These are phyloP conservation scores for Nepenthes mirabilis DNA, from an alignment of 148 eudicot species.

Conservation along the genomic window DNA sequence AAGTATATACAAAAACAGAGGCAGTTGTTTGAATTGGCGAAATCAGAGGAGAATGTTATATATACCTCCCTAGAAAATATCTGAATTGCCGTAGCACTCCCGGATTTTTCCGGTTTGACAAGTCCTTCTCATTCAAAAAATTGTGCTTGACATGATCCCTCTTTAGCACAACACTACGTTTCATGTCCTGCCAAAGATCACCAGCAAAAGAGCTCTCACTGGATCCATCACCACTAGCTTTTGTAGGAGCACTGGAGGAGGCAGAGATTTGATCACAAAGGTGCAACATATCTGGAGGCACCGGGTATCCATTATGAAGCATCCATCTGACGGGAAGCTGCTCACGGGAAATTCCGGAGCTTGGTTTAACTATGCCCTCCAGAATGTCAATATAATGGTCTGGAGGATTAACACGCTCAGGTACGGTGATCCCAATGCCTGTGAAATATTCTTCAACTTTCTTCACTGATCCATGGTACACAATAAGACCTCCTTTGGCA, in stretches of 20 bases:
- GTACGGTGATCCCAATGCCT: conserved; percentile 62
- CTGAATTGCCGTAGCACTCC: conserved; percentile 57
- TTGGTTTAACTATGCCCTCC: conserved; percentile 69
- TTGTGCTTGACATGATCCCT: conserved; percentile 33
- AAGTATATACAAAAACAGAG: background rate
- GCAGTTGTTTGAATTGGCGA: background rate
- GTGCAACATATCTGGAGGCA: conserved; percentile 85
- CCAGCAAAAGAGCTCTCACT: conserved; percentile 28
- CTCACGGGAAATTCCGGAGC: conserved; percentile 51
- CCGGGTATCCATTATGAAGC: conserved; percentile 88
- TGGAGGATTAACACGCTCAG: conserved; percentile 89
- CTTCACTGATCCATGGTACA: conserved; percentile 81
- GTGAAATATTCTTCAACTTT: conserved; percentile 83
- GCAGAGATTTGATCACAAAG: conserved; percentile 53
- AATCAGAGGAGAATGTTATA: background rate
- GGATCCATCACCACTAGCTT: conserved; percentile 10
- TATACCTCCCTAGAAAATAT: conserved; percentile 89
- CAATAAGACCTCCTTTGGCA: conserved; percentile 92
- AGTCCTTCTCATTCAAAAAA: conserved; percentile 35
- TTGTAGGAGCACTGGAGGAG: conserved; percentile 26
- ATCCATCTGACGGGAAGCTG: conserved; percentile 97
- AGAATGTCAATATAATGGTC: conserved; percentile 87
- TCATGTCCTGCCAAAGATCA: conserved; percentile 35
- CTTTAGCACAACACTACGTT: conserved; percentile 23
- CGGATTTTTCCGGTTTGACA: conserved; percentile 57